These are phyloP conservation scores for Fusarium paranaense DNA, from an alignment of 2,329 filamentous ascomycete genomes.

Conservation along the genomic window DNA sequence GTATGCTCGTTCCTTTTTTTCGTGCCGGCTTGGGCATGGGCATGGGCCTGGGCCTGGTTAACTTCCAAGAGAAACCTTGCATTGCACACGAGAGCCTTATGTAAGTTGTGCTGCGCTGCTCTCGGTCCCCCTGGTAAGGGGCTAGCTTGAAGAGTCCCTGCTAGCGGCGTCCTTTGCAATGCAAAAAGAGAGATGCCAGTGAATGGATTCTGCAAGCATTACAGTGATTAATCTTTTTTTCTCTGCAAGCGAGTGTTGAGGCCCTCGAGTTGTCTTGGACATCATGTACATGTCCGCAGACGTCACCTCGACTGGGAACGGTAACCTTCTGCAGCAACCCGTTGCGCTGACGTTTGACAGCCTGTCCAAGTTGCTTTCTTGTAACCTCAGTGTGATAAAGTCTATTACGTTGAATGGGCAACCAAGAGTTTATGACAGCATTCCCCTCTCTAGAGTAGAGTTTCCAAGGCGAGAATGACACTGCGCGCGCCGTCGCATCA, in stretches of 20 bases:
- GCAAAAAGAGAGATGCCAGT: slow-evolving; percentile 1
- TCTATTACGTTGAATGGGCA: slow-evolving; percentile 20
- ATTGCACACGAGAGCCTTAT: slow-evolving; percentile 24
- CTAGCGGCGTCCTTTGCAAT: slow-evolving; percentile 24
- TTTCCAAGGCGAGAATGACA: slow-evolving; percentile 24
- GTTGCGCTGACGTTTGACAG: slow-evolving; percentile 31
- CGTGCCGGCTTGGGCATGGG: slow-evolving; percentile 15
- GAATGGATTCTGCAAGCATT: slow-evolving; percentile 13
- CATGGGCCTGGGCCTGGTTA: slow-evolving; percentile 12
- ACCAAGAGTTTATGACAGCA: slow-evolving; percentile 27
- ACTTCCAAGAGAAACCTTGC: slow-evolving; percentile 30
- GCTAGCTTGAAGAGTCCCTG: slow-evolving; percentile 29
- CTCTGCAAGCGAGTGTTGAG: neutral
- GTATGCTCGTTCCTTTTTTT: slow-evolving; percentile 39
- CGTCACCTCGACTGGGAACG: slow-evolving; percentile 24
- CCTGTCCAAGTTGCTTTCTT: neutral
- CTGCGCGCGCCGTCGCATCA: slow-evolving; percentile 18
- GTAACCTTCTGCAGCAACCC: slow-evolving; percentile 32
- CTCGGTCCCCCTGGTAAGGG: slow-evolving; percentile 33
- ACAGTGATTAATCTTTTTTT: neutral
- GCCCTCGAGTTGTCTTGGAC: slow-evolving; percentile 3
- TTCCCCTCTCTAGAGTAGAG: slow-evolving; percentile 21
- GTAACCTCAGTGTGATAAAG: slow-evolving; percentile 3
- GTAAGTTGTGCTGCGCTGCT: slow-evolving; percentile 20
- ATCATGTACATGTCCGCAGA: slow-evolving; percentile 19